Base-by-base conservation (phyloP, 192 early-diverging fungal species). In the Rhizophagus clarus region DNA sequence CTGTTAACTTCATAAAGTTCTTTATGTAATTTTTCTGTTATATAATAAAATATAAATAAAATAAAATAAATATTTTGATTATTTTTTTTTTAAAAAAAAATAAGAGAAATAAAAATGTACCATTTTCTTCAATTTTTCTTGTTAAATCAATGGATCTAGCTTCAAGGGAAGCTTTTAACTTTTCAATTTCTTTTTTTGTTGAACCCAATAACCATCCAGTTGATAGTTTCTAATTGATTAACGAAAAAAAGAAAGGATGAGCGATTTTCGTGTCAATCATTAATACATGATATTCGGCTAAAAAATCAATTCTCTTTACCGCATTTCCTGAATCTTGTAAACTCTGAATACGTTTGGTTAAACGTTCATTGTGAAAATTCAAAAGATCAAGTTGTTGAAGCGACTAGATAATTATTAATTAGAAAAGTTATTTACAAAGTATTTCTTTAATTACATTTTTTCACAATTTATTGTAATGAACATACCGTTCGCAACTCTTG, bases 101-200 rank as follows among this genome's bases (percentile, higher is more conserved):
- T 2, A 73, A 6, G 3, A 15, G n/a, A 75, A 47, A 31, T 49
- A n/a, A 66, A 17, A 26, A 31, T 76, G 45, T 85, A 88, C 88
- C 90, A 83, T 91, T 91, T 77, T 91, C 90, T 34, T 89, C 84
- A 60, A 91, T 91, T 42, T 91, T 91, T 8, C 83, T 77, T 37
- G 82, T 77, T 15, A 91, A 70, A 28, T 91, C 90, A 40, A 83
- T 77, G 26, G 83, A 87, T 2, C 82, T 84, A 10, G 85, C 85
- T 40, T 89, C 87, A 69, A 91, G 61, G 15, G 86, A 83, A 14
- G 80, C 67, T 51, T 83, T 83, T 61, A 83, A 87, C 28, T 88
- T 89, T 74, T 90, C 89, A 11, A 90, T 81, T 51, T 89, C 88
- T 77, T 90, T 90, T 45, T 89, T 90, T 28, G 84, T 77, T 22